phyloP scores from a whole-genome alignment of 1,139 yeast genomes.

The Blastobotrys aristatus region DNA sequence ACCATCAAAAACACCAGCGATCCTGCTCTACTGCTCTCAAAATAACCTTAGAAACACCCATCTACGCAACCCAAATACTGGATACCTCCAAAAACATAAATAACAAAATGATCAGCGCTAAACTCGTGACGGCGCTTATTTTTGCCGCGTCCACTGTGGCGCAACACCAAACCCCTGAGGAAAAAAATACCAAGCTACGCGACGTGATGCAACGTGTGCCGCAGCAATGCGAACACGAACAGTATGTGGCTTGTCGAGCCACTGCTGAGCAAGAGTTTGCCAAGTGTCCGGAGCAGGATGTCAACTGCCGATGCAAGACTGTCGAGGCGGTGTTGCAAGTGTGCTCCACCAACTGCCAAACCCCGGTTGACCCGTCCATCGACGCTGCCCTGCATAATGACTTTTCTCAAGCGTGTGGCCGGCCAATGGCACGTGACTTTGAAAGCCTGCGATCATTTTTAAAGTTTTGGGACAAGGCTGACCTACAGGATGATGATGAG shows the following conservation, averaged over 20 bases:
- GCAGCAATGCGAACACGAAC: conserved; percentile 12
- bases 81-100: no score
- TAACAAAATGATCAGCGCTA: no score
- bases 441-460: conserved; percentile 5
- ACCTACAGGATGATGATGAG: conserved; percentile 18
- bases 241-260: conserved; percentile 11
- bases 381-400: conserved; percentile 7
- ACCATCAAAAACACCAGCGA: background rate
- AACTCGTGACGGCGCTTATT: conserved; percentile 4
- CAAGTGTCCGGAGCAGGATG: conserved; percentile 16
- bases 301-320: conserved; percentile 25
- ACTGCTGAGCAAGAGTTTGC: conserved; percentile 3
- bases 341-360: conserved; percentile 22
- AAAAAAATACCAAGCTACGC: background rate
- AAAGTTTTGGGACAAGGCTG: conserved; percentile 8
- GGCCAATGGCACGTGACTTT: conserved; percentile 2
- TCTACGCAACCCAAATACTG: no score
- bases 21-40: no score
- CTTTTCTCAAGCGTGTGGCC: conserved; percentile 23
- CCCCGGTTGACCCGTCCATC: background rate
- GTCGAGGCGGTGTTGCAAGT: conserved; percentile 20
- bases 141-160: background rate
- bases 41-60: no score
- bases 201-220: conserved; percentile 6
- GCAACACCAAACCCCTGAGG: background rate